Percentiles rank a stretch among this genome's conserved stretches.
Evolutionary conservation across 805 yeast genomes (phyloP).

Genomic region (Ogataea pilisensis): DNA sequence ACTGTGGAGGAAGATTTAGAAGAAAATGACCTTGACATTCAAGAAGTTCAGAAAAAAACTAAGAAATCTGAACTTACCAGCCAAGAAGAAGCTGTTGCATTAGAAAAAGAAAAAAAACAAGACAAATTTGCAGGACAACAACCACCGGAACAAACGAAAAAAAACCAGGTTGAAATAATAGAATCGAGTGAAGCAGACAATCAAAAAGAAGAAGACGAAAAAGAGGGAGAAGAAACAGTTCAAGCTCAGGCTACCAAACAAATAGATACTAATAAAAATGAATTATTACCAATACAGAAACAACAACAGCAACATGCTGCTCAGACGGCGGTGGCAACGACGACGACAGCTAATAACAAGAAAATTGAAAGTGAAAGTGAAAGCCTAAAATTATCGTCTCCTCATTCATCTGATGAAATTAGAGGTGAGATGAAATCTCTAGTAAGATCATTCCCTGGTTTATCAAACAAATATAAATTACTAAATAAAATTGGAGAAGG

Average conservation of each 20-base stretch:
- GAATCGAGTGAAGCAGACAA: background rate
- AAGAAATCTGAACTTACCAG: too few relatives aligned
- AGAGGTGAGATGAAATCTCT: constrained; percentile 33
- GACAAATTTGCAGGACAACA: background rate
- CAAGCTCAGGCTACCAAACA: background rate
- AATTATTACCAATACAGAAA: background rate
- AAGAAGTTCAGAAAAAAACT: too few relatives aligned
- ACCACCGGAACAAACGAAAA: background rate
- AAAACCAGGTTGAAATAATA: too few relatives aligned
- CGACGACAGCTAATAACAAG: background rate
- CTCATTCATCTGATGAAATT: constrained; percentile 16
- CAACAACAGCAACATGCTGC: background rate
- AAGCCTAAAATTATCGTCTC: constrained; percentile 1
- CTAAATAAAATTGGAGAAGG: constrained; percentile 69
- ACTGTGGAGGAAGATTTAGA: background rate
- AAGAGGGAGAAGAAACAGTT: background rate
- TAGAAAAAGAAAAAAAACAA: background rate
- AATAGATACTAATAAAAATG: too few relatives aligned
- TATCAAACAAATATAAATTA: constrained; percentile 34
- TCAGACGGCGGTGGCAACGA: background rate
- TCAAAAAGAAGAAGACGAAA: background rate
- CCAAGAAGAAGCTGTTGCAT: too few relatives aligned
- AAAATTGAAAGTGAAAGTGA: background rate
- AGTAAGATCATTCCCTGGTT: constrained; percentile 27
- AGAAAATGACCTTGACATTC: too few relatives aligned